phyloP scores from a whole-genome alignment of 176 grass and related monocot species.

The Avena eriantha region DNA sequence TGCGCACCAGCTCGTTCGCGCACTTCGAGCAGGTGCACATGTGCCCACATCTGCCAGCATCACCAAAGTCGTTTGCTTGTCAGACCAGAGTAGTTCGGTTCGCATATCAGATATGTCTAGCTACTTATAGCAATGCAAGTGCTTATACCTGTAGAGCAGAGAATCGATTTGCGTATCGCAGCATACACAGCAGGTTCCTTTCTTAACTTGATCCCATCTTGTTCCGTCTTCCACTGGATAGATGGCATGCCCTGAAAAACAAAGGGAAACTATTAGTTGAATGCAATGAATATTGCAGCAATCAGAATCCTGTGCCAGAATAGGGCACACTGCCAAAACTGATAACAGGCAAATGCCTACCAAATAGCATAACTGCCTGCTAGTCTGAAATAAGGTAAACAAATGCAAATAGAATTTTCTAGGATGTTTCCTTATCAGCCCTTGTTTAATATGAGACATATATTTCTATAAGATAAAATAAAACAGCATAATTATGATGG shows the following conservation, averaged over 20 bases:
- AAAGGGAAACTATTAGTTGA: neutral
- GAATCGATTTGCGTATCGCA: constrained; percentile 91
- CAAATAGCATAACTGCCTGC: neutral
- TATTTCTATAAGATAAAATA: neutral
- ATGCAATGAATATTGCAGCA: neutral
- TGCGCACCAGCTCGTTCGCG: constrained; percentile 84
- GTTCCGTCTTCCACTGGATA: constrained; percentile 73
- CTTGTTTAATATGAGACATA: neutral
- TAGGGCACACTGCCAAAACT: neutral
- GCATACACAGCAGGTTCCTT: constrained; percentile 94
- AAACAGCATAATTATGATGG: neutral
- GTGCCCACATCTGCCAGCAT: constrained; percentile 80
- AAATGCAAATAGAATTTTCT: constrained; percentile 3
- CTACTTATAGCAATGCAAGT: neutral
- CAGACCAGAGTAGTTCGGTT: neutral
- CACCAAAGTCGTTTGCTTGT: neutral
- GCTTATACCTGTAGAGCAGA: constrained; percentile 87
- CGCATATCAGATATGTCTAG: neutral
- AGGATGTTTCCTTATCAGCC: neutral
- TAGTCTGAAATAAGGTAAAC: constrained; percentile 17
- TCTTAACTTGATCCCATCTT: constrained; percentile 94
- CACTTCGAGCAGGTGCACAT: constrained; percentile 99
- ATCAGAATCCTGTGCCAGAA: neutral
- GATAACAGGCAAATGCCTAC: neutral
- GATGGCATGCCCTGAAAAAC: constrained; percentile 48